phyloP scores from a whole-genome alignment of 768 basidiomycete species.

The Hirschioporus abietinus region DNA sequence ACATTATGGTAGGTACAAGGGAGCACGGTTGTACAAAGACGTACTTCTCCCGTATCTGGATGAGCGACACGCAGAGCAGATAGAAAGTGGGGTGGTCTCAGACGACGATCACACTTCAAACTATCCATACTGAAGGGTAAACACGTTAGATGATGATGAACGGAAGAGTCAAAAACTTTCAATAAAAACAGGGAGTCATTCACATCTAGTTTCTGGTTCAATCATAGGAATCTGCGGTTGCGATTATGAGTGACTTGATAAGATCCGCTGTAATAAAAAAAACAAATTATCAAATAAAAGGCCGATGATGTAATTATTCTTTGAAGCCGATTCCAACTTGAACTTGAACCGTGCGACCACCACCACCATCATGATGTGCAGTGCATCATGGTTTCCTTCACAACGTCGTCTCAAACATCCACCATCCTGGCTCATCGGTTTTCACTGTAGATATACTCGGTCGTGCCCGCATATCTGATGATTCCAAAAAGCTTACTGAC shows the following conservation, averaged over 20 bases:
- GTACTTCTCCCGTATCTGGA: slow-evolving; percentile 33
- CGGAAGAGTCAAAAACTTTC: background rate
- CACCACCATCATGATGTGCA: background rate
- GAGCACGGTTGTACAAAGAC: slow-evolving; percentile 25
- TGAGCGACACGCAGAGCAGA: slow-evolving; percentile 27
- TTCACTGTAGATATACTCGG: background rate
- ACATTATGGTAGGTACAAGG: slow-evolving; percentile 27
- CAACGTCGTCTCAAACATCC: background rate
- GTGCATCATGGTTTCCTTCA: background rate
- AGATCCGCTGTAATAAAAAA: too few species aligned
- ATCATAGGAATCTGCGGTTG: background rate
- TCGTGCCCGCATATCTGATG: background rate
- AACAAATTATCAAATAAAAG: too few species aligned
- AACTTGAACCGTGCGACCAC: background rate
- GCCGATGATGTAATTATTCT: too few species aligned
- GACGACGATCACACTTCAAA: slow-evolving; percentile 9
- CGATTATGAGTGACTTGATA: background rate
- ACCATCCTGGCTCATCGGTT: background rate
- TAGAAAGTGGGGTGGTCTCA: slow-evolving; percentile 19
- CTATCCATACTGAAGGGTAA: background rate
- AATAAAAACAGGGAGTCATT: too few species aligned
- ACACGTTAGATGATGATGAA: background rate
- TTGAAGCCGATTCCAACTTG: too few species aligned
- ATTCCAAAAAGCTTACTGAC: background rate
- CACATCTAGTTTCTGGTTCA: too few species aligned